A percentile compares a stretch with the other conserved stretches of the same genome.
Conservation (phyloP, 1,284 basidiomycete genomes). For the Malassezia nana region DNA sequence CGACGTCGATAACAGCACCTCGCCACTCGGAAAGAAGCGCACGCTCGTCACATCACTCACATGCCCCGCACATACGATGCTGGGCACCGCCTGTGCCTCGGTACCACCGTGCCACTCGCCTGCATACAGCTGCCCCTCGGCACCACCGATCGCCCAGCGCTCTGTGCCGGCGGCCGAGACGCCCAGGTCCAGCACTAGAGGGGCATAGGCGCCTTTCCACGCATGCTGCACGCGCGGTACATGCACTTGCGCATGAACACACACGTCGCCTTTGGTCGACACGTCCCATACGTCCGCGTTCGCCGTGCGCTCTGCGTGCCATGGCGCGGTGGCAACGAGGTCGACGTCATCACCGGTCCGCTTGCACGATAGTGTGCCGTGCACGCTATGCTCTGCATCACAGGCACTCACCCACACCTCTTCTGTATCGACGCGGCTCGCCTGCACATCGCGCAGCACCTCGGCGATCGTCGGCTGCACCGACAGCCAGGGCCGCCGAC, state of each 20-base stretch:
- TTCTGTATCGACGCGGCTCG: not conserved
- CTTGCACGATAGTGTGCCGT: not conserved
- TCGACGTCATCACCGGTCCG: not conserved
- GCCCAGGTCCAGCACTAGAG: not conserved
- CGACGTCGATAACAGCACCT: conserved; percentile 56
- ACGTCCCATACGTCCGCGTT: not conserved
- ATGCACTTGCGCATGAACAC: not conserved
- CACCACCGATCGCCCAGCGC: conserved; percentile 8
- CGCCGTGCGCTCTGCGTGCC: not conserved
- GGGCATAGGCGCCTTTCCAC: not conserved
- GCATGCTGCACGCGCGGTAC: not conserved
- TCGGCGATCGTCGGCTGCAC: conserved; percentile 6
- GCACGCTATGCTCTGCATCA: not conserved
- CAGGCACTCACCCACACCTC: conserved; percentile 9
- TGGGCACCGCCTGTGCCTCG: not conserved
- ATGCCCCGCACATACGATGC: conserved; percentile 21
- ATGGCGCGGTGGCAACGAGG: not conserved
- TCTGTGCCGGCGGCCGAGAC: not conserved
- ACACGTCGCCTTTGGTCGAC: not conserved
- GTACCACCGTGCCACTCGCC: not conserved
- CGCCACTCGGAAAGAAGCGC: conserved; percentile 37
- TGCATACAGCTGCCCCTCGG: conserved; percentile 1
- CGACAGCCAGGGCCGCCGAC: conserved; percentile 4
- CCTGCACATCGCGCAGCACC: conserved; percentile 7
- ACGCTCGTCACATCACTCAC: conserved; percentile 32